A percentile compares a stretch with the other conserved stretches of the same genome.
phyloP scores from a whole-genome alignment of 2,329 filamentous ascomycete species.

The Penicillium sp. region DNA sequence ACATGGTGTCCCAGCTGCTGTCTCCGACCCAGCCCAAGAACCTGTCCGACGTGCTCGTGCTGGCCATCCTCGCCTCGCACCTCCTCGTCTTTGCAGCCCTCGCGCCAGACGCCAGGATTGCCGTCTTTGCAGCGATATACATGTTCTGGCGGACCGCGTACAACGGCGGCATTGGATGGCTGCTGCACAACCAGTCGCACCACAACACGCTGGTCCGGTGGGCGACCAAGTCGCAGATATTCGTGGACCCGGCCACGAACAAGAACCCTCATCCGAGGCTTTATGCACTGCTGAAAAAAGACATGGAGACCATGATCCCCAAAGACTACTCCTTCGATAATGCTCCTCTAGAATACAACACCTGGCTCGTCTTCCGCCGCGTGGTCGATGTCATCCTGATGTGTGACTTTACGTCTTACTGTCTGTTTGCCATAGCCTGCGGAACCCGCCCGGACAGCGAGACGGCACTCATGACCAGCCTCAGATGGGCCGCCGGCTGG shows the following conservation, averaged over 20 bases:
- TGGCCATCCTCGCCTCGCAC: conserved; percentile 72
- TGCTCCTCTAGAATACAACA: conserved; percentile 97
- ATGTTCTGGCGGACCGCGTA: conserved; percentile 90
- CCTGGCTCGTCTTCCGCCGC: conserved; percentile 93
- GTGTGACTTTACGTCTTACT: conserved; percentile 98
- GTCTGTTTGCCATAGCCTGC: conserved; percentile 89
- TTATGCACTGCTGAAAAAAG: conserved; percentile 77
- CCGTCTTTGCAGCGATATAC: conserved; percentile 78
- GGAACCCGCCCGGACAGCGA: conserved; percentile 71
- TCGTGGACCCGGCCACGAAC: conserved; percentile 76
- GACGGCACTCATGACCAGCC: conserved; percentile 60
- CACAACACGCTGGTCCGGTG: conserved; percentile 80
- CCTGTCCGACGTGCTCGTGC: conserved; percentile 74
- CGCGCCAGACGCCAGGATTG: conserved; percentile 64
- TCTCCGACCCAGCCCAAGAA: conserved; percentile 96
- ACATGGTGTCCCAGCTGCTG: conserved; percentile 97
- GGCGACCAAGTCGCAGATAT: conserved; percentile 81
- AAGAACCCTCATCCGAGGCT: conserved; percentile 78
- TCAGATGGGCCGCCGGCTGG: conserved; percentile 76
- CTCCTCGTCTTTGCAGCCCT: conserved; percentile 70
- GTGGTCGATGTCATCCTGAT: conserved; percentile 96
- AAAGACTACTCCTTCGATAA: conserved; percentile 90
- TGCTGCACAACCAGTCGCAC: conserved; percentile 85
- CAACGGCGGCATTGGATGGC: conserved; percentile 88
- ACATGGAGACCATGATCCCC: conserved; percentile 92